These are phyloP conservation scores for Cyberlindnera mycetangii DNA, from an alignment of 805 yeast genomes.

Conservation along the genomic window DNA sequence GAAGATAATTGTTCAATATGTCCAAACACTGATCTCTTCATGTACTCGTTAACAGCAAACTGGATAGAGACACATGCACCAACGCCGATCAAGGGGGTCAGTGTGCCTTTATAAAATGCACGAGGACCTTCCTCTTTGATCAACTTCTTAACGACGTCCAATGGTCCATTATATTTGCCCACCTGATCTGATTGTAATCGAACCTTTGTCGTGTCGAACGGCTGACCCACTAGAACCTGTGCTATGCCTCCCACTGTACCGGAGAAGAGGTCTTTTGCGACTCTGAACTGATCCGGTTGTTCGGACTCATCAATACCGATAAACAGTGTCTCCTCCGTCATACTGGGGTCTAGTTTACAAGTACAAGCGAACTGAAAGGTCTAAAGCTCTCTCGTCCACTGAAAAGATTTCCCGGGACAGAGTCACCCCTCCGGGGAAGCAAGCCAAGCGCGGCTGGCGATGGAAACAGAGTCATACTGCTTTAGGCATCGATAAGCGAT, in stretches of 20 bases:
- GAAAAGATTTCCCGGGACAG: neutral
- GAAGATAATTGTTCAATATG: constrained; percentile 43
- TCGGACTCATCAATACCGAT: constrained; percentile 11
- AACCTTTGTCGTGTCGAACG: constrained; percentile 93
- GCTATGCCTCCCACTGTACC: constrained; percentile 97
- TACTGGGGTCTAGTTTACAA: neutral
- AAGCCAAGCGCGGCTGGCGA: no score
- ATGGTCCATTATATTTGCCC: constrained; percentile 68
- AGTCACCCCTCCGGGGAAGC: no score
- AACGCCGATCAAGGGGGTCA: constrained; percentile 92
- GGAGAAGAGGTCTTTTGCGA: constrained; percentile 40
- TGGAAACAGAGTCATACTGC: no score
- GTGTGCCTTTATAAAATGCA: constrained; percentile 91
- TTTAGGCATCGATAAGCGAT: no score
- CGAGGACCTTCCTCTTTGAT: constrained; percentile 74
- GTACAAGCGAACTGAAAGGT: neutral
- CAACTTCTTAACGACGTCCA: constrained; percentile 72
- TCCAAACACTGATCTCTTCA: constrained; percentile 73
- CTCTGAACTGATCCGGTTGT: constrained; percentile 21
- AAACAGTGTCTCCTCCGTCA: constrained; percentile 19
- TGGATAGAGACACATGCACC: constrained; percentile 98
- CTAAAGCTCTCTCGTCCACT: neutral
- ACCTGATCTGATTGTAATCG: constrained; percentile 73
- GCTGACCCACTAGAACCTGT: constrained; percentile 94
- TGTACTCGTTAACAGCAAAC: constrained; percentile 90